phyloP scores from a whole-genome alignment of 1,139 yeast species.

The Zygoascus hellenicus region DNA sequence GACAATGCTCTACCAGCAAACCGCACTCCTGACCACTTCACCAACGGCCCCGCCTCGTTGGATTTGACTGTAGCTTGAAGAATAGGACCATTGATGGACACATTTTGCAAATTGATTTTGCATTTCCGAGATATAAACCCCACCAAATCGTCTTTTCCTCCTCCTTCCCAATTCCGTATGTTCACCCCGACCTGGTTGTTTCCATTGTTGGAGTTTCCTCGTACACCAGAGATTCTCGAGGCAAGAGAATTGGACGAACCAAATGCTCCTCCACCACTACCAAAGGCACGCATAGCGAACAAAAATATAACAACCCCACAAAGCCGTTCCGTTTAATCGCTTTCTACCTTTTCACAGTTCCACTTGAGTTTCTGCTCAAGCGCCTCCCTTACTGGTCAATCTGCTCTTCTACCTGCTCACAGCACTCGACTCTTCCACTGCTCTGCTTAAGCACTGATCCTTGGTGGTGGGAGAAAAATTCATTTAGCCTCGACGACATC shows the following conservation, averaged over 20 bases:
- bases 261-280: neutral
- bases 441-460: neutral
- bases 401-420: too few species aligned
- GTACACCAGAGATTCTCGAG: neutral
- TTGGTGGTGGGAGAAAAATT: neutral
- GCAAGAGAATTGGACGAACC: neutral
- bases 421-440: too few species aligned
- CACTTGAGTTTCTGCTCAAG: too few species aligned
- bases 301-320: too few species aligned
- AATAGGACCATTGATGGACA: conserved; percentile 39
- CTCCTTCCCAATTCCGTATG: conserved; percentile 75
- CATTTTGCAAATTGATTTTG: conserved; percentile 48
- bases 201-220: conserved; percentile 6
- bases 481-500: neutral
- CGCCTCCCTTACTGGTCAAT: too few species aligned
- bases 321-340: too few species aligned
- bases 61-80: conserved; percentile 55
- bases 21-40: conserved; percentile 65
- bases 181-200: conserved; percentile 36
- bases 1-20: conserved; percentile 72
- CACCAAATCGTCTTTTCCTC: conserved; percentile 57
- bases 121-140: conserved; percentile 66
- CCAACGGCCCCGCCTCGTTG: conserved; percentile 54
- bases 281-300: conserved; percentile 2
- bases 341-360: too few species aligned